phyloP scores from a whole-genome alignment of 352 stramenopile species.

The Phytophthora boehmeriae region DNA sequence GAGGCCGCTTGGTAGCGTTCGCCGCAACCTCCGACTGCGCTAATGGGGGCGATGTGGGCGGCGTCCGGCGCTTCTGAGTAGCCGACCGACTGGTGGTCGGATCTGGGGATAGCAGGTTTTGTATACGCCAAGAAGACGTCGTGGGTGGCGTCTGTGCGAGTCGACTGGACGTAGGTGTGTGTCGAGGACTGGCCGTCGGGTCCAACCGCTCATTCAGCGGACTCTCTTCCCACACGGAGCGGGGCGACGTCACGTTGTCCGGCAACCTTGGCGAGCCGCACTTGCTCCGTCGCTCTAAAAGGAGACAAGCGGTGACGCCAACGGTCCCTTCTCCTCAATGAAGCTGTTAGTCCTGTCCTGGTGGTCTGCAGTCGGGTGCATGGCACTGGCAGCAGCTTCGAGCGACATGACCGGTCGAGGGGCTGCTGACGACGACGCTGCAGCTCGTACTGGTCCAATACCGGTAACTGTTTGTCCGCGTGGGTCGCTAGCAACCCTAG shows the following conservation, averaged over 20 bases:
- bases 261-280: conserved; percentile 33
- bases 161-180: conserved; percentile 15
- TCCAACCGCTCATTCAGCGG: conserved; percentile 33
- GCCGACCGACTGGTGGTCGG: conserved; percentile 20
- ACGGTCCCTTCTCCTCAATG: conserved; percentile 24
- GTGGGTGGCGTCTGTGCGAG: conserved; percentile 21
- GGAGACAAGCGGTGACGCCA: conserved; percentile 33
- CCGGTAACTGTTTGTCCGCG: conserved; percentile 37
- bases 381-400: conserved; percentile 20
- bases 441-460: conserved; percentile 30
- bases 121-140: conserved; percentile 33
- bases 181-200: conserved; percentile 40
- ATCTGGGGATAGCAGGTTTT: conserved; percentile 30
- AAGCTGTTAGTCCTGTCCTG: conserved; percentile 16
- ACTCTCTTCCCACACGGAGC: conserved; percentile 44
- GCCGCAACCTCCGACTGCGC: conserved; percentile 10
- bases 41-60: conserved; percentile 15
- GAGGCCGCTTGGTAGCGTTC: conserved; percentile 35
- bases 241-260: conserved; percentile 42
- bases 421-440: conserved; percentile 19
- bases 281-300: conserved; percentile 42
- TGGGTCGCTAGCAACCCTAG: conserved; percentile 36
- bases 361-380: conserved; percentile 18
- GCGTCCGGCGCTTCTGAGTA: conserved; percentile 23
- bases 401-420: conserved; percentile 22